Evolutionary conservation across 768 basidiomycete species (phyloP).

Genomic region (Serendipita sp.): DNA sequence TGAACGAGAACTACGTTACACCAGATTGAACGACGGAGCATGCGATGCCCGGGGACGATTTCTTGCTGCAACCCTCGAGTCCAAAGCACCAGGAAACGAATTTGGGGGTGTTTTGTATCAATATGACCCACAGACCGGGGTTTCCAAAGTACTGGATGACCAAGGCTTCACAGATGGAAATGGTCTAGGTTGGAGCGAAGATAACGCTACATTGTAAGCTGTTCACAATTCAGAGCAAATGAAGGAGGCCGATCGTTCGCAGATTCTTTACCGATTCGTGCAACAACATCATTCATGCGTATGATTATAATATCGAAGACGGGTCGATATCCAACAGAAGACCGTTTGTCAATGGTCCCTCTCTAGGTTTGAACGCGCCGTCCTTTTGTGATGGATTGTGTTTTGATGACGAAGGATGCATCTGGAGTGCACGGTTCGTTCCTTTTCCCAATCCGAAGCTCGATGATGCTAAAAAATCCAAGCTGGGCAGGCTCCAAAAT

Average conservation of each 20-base stretch:
- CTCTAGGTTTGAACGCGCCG: constrained; percentile 30
- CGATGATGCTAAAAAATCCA: background rate
- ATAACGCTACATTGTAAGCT: constrained; percentile 42
- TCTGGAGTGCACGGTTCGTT: constrained; percentile 41
- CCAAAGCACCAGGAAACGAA: constrained; percentile 24
- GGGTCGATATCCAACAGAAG: constrained; percentile 43
- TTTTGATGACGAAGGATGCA: constrained; percentile 42
- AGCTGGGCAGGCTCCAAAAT: constrained; percentile 46
- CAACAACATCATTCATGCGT: constrained; percentile 48
- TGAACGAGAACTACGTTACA: constrained; percentile 25
- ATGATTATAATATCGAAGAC: constrained; percentile 38
- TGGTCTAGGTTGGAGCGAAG: constrained; percentile 48
- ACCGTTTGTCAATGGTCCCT: constrained; percentile 39
- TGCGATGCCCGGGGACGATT: constrained; percentile 50
- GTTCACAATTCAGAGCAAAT: no score
- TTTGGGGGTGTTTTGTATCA: constrained; percentile 43
- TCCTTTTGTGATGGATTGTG: constrained; percentile 53
- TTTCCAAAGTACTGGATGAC: constrained; percentile 37
- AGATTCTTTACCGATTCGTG: constrained; percentile 56
- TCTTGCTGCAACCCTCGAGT: constrained; percentile 46
- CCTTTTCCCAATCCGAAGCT: constrained; percentile 18
- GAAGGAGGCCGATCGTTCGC: constrained; percentile 1
- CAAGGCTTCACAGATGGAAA: constrained; percentile 31
- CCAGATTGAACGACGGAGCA: constrained; percentile 55
- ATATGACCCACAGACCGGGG: constrained; percentile 36